Evolutionary conservation across 768 basidiomycete species (phyloP).

Genomic region (Russula earlei): DNA sequence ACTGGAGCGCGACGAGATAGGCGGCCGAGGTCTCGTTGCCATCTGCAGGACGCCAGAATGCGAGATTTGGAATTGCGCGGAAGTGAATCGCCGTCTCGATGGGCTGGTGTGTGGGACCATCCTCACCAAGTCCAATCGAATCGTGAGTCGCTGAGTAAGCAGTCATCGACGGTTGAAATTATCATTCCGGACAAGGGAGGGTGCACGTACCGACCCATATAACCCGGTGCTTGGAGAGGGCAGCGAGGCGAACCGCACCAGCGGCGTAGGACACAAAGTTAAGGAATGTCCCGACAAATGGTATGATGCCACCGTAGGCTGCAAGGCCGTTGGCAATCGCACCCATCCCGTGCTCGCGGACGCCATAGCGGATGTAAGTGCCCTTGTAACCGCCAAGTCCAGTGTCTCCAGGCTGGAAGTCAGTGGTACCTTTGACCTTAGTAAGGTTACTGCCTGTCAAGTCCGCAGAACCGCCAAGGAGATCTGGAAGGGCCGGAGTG

Average conservation of each 20-base stretch:
- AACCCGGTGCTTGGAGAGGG: constrained; percentile 80
- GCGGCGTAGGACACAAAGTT: constrained; percentile 93
- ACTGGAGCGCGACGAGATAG: constrained; percentile 70
- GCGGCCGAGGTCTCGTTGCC: constrained; percentile 97
- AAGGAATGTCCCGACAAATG: constrained; percentile 88
- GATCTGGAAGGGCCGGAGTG: constrained; percentile 68
- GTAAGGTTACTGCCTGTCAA: constrained; percentile 90
- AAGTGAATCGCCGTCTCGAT: constrained; percentile 81
- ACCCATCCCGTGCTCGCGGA: constrained; percentile 95
- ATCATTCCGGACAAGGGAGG: not conserved
- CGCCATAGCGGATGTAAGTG: constrained; percentile 91
- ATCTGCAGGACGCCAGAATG: constrained; percentile 90
- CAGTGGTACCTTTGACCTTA: constrained; percentile 70
- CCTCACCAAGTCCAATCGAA: constrained; percentile 87
- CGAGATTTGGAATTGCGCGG: constrained; percentile 84
- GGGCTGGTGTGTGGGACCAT: constrained; percentile 95
- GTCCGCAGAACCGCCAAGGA: constrained; percentile 85
- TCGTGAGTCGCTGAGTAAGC: constrained; percentile 72
- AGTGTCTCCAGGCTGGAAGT: constrained; percentile 88
- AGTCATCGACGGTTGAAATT: not conserved
- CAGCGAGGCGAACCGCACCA: constrained; percentile 86
- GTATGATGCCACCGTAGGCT: constrained; percentile 87
- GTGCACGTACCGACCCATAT: constrained; percentile 77
- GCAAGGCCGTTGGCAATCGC: constrained; percentile 87
- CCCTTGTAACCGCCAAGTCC: constrained; percentile 78